Evolutionary conservation across 2,329 filamentous ascomycete genomes (phyloP), one percentile per base, ranked within the genome.

Genomic region (Colletotrichum shisoi): DNA sequence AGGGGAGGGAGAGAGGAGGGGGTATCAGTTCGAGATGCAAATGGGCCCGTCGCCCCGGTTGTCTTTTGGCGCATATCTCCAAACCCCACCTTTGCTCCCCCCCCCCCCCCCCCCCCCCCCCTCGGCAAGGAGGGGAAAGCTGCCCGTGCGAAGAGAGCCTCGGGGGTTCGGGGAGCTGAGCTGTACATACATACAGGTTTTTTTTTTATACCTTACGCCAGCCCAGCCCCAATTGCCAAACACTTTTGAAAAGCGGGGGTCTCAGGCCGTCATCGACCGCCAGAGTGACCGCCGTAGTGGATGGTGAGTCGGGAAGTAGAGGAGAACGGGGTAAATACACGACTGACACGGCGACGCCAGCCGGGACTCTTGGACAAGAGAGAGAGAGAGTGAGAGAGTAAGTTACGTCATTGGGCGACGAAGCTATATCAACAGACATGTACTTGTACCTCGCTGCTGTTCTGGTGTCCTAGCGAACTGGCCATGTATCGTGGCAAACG

Each of bases 121-220:
- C 31, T 34, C 31, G 31, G 31, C 31, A 34, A 39, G 42, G 61
- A 42, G 53, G 61, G 54, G 61, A 63, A 57, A 40, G 34, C 37
- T 34, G 45, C 31, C 45, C 21, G 48, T 44, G 61, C 21, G 34
- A 15, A 9, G 12, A 53, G 49, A 42, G 46, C 24, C 65, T 68
- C 65, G 65, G 65, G 54, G 65, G 65, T 68, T 65, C 65, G 65
- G 65, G 61, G 56, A 68, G 42, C 48, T 62, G 49, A 46, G 58
- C 54, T 37, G 15, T 8, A 42, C 31, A n/a, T 40, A 40, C 34
- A 27, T 46, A 1, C 17, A 2, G 3, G n/a, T 6, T 9, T 51
- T 2, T 2, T 21, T 17, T 15, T 19, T 21, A 19, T 17, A 54
- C 51, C 21, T 54, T 45, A 11, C 44, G 44, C 46, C 17, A 53